These are phyloP conservation scores for Bryoerythrophyllum caledonicum DNA, from an alignment of 225 moss, liverwort and hornwort genomes.

Conservation along the genomic window DNA sequence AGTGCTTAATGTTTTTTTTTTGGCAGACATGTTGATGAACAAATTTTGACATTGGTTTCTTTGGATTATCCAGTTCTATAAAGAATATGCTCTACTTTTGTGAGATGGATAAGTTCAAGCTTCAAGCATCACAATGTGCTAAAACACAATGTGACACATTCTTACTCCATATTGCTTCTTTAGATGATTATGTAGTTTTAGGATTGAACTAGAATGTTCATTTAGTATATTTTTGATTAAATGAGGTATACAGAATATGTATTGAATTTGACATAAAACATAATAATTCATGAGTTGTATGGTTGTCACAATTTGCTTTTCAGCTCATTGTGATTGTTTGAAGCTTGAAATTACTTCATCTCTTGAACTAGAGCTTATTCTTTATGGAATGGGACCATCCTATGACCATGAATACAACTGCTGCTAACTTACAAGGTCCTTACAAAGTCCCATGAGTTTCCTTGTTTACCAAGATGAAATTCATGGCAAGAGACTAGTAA, in stretches of 20 bases:
- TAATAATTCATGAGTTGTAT: not conserved
- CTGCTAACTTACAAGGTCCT: not conserved
- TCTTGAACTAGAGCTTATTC: constrained; percentile 25
- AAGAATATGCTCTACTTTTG: constrained; percentile 25
- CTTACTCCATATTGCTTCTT: accelerated
- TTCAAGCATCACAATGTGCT: constrained; percentile 55
- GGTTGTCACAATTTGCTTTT: not conserved
- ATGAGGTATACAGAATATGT: no score
- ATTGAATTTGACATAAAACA: not conserved
- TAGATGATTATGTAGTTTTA: not conserved
- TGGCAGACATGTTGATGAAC: not conserved
- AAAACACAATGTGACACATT: not conserved
- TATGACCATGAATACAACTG: not conserved
- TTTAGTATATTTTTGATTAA: accelerated
- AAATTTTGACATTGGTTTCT: not conserved
- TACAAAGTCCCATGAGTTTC: not conserved
- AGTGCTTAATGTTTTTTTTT: not conserved
- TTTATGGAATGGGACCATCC: constrained; percentile 17
- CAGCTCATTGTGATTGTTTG: constrained; percentile 36
- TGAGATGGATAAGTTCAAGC: constrained; percentile 33
- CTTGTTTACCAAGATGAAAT: not conserved
- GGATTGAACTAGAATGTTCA: no score
- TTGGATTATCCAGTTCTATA: constrained; percentile 3
- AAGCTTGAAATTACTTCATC: constrained; percentile 19
- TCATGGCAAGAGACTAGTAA: not conserved